phyloP scores from a whole-genome alignment of 495 filamentous ascomycete species.

The Bathelium albidoporum region DNA sequence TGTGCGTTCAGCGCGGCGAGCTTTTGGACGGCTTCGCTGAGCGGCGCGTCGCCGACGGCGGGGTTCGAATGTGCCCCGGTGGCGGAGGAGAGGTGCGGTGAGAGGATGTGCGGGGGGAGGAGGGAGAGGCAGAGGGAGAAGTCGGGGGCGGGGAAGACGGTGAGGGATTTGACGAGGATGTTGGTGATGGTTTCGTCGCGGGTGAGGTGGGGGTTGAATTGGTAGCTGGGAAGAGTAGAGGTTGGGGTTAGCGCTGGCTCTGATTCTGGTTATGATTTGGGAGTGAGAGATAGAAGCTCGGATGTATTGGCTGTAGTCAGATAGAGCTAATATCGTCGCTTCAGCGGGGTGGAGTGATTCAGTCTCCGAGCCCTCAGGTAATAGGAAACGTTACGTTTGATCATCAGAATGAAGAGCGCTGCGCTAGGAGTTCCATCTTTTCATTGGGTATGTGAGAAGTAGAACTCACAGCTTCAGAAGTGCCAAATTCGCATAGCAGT shows the following conservation, averaged over 20 bases:
- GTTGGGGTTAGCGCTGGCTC: neutral
- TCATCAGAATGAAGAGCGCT: conserved; percentile 50
- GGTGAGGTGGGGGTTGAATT: conserved; percentile 98
- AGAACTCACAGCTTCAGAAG: conserved; percentile 89
- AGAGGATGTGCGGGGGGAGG: conserved; percentile 67
- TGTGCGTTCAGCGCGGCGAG: conserved; percentile 72
- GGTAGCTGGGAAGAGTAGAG: conserved; percentile 56
- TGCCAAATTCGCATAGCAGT: conserved; percentile 92
- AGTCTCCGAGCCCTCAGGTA: conserved; percentile 62
- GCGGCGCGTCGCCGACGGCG: conserved; percentile 42
- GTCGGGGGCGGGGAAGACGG: conserved; percentile 92
- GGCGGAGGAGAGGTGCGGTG: conserved; percentile 35
- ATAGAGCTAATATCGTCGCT: conserved; percentile 52
- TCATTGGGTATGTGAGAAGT: neutral
- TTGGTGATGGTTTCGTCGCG: conserved; percentile 96
- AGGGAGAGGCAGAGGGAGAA: conserved; percentile 90
- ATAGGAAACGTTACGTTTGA: conserved; percentile 89
- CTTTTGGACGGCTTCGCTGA: conserved; percentile 82
- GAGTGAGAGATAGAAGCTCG: neutral
- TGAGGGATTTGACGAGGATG: conserved; percentile 94
- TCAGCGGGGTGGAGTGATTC: conserved; percentile 42
- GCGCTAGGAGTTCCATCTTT: neutral
- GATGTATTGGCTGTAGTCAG: conserved; percentile 37
- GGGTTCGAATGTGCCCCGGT: conserved; percentile 30
- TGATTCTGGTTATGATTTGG: conserved; percentile 4